A percentile compares a stretch with the other conserved stretches of the same genome.
phyloP scores from a whole-genome alignment of 1,284 basidiomycete genomes.

The Leccinum huronense region DNA sequence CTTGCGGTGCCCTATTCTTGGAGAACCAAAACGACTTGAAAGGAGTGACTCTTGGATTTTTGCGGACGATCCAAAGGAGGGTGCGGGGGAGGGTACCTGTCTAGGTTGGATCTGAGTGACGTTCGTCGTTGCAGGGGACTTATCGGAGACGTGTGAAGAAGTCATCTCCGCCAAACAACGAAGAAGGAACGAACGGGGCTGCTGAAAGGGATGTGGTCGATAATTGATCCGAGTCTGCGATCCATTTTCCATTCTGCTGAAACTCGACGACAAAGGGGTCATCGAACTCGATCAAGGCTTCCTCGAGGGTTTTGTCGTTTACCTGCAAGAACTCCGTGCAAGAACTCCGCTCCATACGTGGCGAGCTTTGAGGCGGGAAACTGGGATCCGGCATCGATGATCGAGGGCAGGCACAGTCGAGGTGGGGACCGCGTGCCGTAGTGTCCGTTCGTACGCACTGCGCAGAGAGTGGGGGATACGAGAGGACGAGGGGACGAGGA shows the following conservation, averaged over 20 bases:
- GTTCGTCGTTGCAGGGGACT: slow-evolving; percentile 24
- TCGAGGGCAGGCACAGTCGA: too few relatives aligned
- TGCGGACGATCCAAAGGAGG: slow-evolving; percentile 26
- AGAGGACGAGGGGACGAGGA: too few relatives aligned
- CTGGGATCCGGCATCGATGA: slow-evolving; percentile 31
- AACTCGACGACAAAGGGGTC: slow-evolving; percentile 71
- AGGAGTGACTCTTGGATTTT: slow-evolving; percentile 29
- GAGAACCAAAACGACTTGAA: slow-evolving; percentile 32
- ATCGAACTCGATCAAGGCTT: slow-evolving; percentile 54
- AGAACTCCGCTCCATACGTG: slow-evolving; percentile 37
- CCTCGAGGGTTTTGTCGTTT: slow-evolving; percentile 50
- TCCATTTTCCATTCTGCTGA: slow-evolving; percentile 52
- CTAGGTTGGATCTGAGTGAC: slow-evolving; percentile 31
- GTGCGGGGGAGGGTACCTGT: slow-evolving; percentile 26
- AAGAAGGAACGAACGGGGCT: slow-evolving; percentile 36
- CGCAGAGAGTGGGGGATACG: too few relatives aligned
- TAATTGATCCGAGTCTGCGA: slow-evolving; percentile 34
- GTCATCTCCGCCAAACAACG: slow-evolving; percentile 55
- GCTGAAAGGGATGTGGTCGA: slow-evolving; percentile 8
- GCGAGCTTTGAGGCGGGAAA: slow-evolving; percentile 42
- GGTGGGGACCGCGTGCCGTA: too few relatives aligned
- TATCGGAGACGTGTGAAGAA: slow-evolving; percentile 55
- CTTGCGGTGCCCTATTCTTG: slow-evolving; percentile 39
- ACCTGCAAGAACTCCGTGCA: slow-evolving; percentile 28
- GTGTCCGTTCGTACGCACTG: too few relatives aligned